Base-by-base conservation (phyloP, 177 flowering plant species). In the Vitis hybrid region DNA sequence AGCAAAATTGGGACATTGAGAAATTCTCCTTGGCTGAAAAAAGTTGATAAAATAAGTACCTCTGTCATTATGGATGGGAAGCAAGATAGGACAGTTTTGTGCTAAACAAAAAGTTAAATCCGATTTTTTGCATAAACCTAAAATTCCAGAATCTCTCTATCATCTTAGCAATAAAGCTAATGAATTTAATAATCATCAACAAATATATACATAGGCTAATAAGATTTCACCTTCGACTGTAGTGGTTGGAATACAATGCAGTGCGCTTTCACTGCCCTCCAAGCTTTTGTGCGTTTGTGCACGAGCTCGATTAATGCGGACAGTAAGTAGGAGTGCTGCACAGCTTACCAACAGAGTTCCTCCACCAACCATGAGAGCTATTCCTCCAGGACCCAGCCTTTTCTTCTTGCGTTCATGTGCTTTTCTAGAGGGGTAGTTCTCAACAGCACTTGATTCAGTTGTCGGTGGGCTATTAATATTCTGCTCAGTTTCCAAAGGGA, bases 401-500 rank as follows among this genome's bases (percentile, higher is more conserved):
- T 77, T 84, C 69, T 80, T 83, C 69, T 80, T 82, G 53, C 77
- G 81, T 68, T 17, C 61, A 47, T 18, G 31, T 18, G 1, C 51
- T 49, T 70, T 59, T 1, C 18, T 57, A 60, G 78, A 64, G 55
- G 94, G 90, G 73, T 80, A 75, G 72, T 74, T 83, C 75, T 76
- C 85, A 12, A 89, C 73, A 58, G 93, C 94, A 81, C 81, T 93
- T 18, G 92, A 81, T 73, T 89, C 76, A 59, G 85, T 70, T 63
- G 87, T 78, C 56, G 92, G 88, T 3, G 85, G 87, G 61, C 73
- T 76, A 44, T 64, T 74, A 59, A 82, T 79, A 69, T 88, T 86
- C 52, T 68, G 79, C 20, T 71, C 78, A 58, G 18, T 68, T 12
- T 82, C 87, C 20, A 71, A 62, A 59, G 92, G 96, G 62, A 84